A percentile compares a stretch with the other conserved stretches of the same genome.
These are phyloP conservation scores for Thymus mandschuricus DNA, from an alignment of 257 asterid species.

Conservation along the genomic window DNA sequence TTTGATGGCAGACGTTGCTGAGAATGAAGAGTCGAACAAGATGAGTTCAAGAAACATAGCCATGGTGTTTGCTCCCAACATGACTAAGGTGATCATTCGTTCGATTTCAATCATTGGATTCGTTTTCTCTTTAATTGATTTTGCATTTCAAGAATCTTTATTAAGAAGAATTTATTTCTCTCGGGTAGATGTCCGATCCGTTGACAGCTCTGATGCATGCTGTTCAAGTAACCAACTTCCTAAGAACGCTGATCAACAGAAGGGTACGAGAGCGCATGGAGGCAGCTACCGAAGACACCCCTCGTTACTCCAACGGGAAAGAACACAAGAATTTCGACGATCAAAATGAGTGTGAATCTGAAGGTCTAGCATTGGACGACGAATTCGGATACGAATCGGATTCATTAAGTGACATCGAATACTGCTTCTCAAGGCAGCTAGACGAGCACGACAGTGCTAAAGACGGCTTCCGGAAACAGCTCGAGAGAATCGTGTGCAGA, in stretches of 20 bases:
- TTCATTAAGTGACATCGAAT: conserved; percentile 71
- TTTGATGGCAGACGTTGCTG: conserved; percentile 96
- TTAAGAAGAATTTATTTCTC: background rate
- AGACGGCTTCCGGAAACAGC: conserved; percentile 72
- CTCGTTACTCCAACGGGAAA: conserved; percentile 43
- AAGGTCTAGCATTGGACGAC: background rate
- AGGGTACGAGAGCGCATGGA: conserved; percentile 69
- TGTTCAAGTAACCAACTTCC: conserved; percentile 87
- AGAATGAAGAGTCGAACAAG: conserved; percentile 72
- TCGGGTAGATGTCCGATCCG: conserved; percentile 85
- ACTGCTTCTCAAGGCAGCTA: conserved; percentile 58
- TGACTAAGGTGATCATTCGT: conserved; percentile 75
- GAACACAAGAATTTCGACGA: conserved; percentile 45
- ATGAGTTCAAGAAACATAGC: conserved; percentile 93
- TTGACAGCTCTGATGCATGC: conserved; percentile 92
- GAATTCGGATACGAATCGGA: conserved; percentile 65
- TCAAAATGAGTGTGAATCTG: conserved; percentile 51
- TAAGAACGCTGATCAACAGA: conserved; percentile 64
- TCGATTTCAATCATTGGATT: background rate
- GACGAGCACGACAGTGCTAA: conserved; percentile 62
- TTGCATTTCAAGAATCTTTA: background rate
- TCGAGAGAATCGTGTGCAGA: conserved; percentile 66
- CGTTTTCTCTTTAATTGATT: background rate
- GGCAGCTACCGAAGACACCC: conserved; percentile 43
- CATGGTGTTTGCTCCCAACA: conserved; percentile 94